Percentiles rank a stretch among this genome's conserved stretches.
phyloP scores from a whole-genome alignment of 1,139 yeast genomes.

The Pichia inconspicua region DNA sequence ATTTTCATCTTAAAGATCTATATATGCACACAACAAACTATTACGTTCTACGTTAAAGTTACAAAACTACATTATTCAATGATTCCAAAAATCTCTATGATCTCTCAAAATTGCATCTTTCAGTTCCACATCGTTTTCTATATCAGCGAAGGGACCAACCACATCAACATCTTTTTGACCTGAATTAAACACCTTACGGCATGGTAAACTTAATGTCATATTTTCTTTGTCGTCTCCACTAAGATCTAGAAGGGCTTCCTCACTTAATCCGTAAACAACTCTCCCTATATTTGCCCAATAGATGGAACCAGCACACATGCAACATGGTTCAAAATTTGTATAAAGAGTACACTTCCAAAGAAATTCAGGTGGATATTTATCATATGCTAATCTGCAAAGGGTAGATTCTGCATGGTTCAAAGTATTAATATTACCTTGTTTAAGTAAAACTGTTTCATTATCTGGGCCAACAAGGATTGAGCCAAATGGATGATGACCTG shows the following conservation, averaged over 20 bases:
- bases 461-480: constrained; percentile 23
- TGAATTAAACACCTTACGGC: constrained; percentile 16
- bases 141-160: constrained; percentile 18
- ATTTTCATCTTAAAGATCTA: not conserved
- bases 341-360: constrained; percentile 25
- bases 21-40: not conserved
- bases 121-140: constrained; percentile 12
- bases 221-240: constrained; percentile 23
- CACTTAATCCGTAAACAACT: constrained; percentile 22
- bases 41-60: too few relatives aligned
- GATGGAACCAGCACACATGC: constrained; percentile 25
- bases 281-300: constrained; percentile 26
- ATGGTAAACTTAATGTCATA: constrained; percentile 21
- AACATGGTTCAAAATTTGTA: constrained; percentile 26
- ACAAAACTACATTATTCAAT: not conserved
- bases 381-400: constrained; percentile 20
- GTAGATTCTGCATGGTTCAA: constrained; percentile 25
- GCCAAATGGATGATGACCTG: constrained; percentile 25
- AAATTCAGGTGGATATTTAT: constrained; percentile 16
- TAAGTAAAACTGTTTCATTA: constrained; percentile 17
- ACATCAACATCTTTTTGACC: constrained; percentile 24
- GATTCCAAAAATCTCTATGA: constrained; percentile 22
- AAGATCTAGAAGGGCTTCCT: constrained; percentile 15
- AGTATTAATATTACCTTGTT: constrained; percentile 24
- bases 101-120: constrained; percentile 17